These are phyloP conservation scores for Tolypocladium ovalisporum DNA, from an alignment of 2,329 filamentous ascomycete genomes.

Conservation along the genomic window DNA sequence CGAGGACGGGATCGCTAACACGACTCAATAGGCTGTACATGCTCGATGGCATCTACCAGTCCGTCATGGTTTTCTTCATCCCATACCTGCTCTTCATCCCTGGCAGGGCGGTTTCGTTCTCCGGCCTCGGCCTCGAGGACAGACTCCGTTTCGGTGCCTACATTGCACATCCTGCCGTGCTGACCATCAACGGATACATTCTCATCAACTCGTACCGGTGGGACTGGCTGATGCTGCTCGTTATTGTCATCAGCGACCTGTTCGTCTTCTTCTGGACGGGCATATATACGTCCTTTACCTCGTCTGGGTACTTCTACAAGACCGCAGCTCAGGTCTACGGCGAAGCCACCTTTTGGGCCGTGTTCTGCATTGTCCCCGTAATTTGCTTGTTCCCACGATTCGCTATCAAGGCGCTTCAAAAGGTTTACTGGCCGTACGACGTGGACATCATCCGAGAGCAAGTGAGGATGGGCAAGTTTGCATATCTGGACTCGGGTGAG, in stretches of 20 bases:
- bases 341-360: constrained; percentile 77
- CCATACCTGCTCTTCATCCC: constrained; percentile 69
- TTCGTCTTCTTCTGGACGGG: constrained; percentile 96
- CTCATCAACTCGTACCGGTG: constrained; percentile 94
- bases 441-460: constrained; percentile 95
- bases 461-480: constrained; percentile 71
- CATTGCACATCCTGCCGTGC: constrained; percentile 70
- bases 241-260: constrained; percentile 71
- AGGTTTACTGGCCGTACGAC: constrained; percentile 86
- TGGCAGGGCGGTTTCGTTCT: constrained; percentile 58
- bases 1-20: constrained; percentile 2
- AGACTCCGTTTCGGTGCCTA: constrained; percentile 78
- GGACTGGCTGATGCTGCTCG: constrained; percentile 90
- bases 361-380: constrained; percentile 66
- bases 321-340: constrained; percentile 70
- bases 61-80: constrained; percentile 85
- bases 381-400: constrained; percentile 84
- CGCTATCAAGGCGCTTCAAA: constrained; percentile 75
- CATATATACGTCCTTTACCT: constrained; percentile 53
- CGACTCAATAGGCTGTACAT: constrained; percentile 66
- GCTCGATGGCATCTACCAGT: constrained; percentile 90
- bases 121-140: constrained; percentile 67
- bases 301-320: constrained; percentile 55
- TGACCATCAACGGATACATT: constrained; percentile 89
- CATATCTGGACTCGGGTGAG: constrained; percentile 43